Evolutionary conservation across 2,329 filamentous ascomycete species (phyloP).

Genomic region (Hirsutella rhossiliensis): DNA sequence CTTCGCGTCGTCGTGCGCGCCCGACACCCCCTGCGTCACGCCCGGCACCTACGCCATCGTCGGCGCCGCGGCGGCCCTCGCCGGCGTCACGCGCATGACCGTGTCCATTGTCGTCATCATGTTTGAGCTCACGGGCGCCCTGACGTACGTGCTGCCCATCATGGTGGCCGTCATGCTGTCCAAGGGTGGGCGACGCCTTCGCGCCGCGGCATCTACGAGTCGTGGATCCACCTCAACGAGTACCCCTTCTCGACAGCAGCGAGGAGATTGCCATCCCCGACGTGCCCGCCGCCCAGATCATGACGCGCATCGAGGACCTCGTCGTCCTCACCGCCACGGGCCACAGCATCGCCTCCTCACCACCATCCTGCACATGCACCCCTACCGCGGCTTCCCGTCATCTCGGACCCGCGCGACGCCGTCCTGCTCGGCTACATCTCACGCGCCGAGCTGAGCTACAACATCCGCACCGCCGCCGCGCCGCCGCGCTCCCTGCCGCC

Average conservation of each 20-base stretch:
- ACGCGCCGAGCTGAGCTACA: slow-evolving; percentile 76
- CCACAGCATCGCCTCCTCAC: slow-evolving; percentile 62
- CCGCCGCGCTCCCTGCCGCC: slow-evolving; percentile 48
- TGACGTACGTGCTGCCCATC: slow-evolving; percentile 93
- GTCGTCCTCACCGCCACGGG: slow-evolving; percentile 64
- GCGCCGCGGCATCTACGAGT: slow-evolving; percentile 83
- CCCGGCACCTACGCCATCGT: slow-evolving; percentile 95
- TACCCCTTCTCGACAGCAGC: slow-evolving; percentile 96
- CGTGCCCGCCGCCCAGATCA: slow-evolving; percentile 81
- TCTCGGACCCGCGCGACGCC: slow-evolving; percentile 60
- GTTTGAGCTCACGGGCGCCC: slow-evolving; percentile 95
- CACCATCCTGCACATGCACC: slow-evolving; percentile 37
- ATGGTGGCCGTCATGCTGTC: slow-evolving; percentile 97
- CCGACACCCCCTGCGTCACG: slow-evolving; percentile 91
- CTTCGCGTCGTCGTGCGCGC: slow-evolving; percentile 76
- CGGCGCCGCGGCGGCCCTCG: slow-evolving; percentile 80
- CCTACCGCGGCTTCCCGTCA: slow-evolving; percentile 82
- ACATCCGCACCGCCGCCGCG: slow-evolving; percentile 44
- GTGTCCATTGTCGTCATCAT: slow-evolving; percentile 97
- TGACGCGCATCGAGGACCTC: slow-evolving; percentile 66
- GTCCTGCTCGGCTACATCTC: slow-evolving; percentile 85
- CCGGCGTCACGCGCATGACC: slow-evolving; percentile 96
- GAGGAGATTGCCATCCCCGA: slow-evolving; percentile 96
- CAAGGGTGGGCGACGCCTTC: slow-evolving; percentile 90
- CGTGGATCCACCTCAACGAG: slow-evolving; percentile 98